Conservation (phyloP, 2,329 filamentous ascomycete species). For the Ascochyta fabae region DNA sequence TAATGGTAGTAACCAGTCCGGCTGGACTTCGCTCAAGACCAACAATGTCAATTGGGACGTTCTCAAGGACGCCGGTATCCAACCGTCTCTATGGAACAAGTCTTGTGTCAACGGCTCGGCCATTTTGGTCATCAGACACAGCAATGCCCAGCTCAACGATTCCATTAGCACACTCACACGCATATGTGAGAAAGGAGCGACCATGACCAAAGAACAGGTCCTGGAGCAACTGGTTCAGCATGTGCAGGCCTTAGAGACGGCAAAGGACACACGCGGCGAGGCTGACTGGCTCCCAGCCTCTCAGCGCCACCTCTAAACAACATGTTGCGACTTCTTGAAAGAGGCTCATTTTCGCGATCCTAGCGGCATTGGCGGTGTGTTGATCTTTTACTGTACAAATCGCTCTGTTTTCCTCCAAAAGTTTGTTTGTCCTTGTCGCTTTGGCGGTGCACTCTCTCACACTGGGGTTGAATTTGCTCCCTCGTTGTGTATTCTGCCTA, state of each 20-base stretch:
- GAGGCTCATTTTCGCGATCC: not conserved
- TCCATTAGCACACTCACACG: not conserved
- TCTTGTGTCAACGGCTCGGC: conserved; percentile 17
- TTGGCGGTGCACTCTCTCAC: not conserved
- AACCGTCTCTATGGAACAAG: conserved; percentile 24
- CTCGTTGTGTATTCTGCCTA: conserved; percentile 2
- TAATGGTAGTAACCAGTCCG: conserved; percentile 4
- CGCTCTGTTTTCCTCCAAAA: conserved; percentile 3
- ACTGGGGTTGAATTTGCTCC: conserved; percentile 2
- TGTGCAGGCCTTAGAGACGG: not conserved
- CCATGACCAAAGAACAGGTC: not conserved
- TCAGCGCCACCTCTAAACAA: not conserved
- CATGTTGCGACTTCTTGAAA: not conserved
- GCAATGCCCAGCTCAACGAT: conserved; percentile 8
- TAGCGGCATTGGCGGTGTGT: conserved; percentile 15
- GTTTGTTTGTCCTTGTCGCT: conserved; percentile 1
- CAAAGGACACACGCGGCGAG: conserved; percentile 7
- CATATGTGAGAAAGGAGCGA: not conserved
- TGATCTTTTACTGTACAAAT: not conserved
- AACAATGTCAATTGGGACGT: conserved; percentile 32
- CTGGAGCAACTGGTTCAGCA: not conserved
- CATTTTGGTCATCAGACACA: conserved; percentile 13
- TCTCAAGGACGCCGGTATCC: conserved; percentile 10
- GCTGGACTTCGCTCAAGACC: conserved; percentile 25
- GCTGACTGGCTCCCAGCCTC: conserved; percentile 4